Conservation (phyloP, 2,329 filamentous ascomycete species). For the Drechslera avenae region DNA sequence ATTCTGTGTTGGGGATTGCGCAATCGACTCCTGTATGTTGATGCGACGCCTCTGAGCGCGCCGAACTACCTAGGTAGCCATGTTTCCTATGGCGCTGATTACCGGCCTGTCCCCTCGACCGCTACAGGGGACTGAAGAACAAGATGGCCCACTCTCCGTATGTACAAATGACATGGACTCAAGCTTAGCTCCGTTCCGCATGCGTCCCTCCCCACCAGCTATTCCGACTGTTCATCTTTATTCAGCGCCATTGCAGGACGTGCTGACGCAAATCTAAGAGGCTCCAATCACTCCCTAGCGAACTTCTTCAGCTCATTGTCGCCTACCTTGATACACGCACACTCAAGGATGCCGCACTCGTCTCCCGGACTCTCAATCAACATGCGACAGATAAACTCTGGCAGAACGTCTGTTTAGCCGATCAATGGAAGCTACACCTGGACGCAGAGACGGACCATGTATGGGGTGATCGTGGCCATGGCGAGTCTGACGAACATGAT, state of each 20-base stretch:
- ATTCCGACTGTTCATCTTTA: neutral
- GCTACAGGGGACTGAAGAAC: too few relatives aligned
- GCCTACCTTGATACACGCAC: constrained; percentile 37
- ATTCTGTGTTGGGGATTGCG: too few relatives aligned
- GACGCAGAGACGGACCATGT: constrained; percentile 18
- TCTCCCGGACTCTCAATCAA: constrained; percentile 44
- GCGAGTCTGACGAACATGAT: constrained; percentile 39
- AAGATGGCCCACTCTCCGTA: too few relatives aligned
- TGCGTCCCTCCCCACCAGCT: too few relatives aligned
- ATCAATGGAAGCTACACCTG: constrained; percentile 43
- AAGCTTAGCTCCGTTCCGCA: too few relatives aligned
- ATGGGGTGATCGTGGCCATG: constrained; percentile 18
- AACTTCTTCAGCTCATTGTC: constrained; percentile 51
- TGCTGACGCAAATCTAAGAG: constrained; percentile 12
- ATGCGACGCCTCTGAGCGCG: too few relatives aligned
- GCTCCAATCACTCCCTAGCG: constrained; percentile 48
- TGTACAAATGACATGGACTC: too few relatives aligned
- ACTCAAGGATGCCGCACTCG: constrained; percentile 41
- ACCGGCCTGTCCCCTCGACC: too few relatives aligned
- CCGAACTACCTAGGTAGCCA: too few relatives aligned
- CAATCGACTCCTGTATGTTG: too few relatives aligned
- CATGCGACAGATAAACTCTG: constrained; percentile 49
- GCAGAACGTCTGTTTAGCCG: constrained; percentile 49
- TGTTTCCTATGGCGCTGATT: too few relatives aligned
- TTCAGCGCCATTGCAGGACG: neutral